phyloP scores from a whole-genome alignment of 148 eudicot species.

The Agrostemma githago region DNA sequence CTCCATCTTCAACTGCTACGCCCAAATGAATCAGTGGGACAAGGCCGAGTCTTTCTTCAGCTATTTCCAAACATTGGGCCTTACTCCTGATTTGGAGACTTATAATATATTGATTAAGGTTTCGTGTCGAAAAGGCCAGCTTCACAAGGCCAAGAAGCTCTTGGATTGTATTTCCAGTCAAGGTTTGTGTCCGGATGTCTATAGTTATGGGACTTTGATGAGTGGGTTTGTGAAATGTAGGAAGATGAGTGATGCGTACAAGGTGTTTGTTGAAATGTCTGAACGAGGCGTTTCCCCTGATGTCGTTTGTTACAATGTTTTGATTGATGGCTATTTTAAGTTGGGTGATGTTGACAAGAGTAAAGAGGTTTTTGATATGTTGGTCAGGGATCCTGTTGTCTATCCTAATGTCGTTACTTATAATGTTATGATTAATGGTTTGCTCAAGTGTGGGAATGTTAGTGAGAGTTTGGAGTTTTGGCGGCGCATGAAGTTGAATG shows the following conservation, averaged over 20 bases:
- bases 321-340: constrained; percentile 77
- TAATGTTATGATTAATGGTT: constrained; percentile 71
- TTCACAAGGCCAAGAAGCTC: constrained; percentile 45
- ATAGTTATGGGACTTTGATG: constrained; percentile 64
- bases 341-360: constrained; percentile 40
- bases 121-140: constrained; percentile 47
- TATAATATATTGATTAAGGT: constrained; percentile 68
- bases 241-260: constrained; percentile 33
- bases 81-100: constrained; percentile 54
- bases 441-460: constrained; percentile 58
- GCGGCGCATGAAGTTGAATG: constrained; percentile 61
- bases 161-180: constrained; percentile 49
- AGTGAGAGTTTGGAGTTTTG: constrained; percentile 49
- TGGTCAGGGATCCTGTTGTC: constrained; percentile 37
- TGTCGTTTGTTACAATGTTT: constrained; percentile 63
- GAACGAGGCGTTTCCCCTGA: constrained; percentile 57
- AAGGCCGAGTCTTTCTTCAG: constrained; percentile 55
- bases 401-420: constrained; percentile 68
- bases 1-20: constrained; percentile 59
- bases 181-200: constrained; percentile 49
- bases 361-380: constrained; percentile 50
- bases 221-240: constrained; percentile 57
- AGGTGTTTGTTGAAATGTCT: constrained; percentile 79
- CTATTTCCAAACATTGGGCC: constrained; percentile 38
- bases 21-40: constrained; percentile 37